Evolutionary conservation across 495 filamentous ascomycete genomes (phyloP), one percentile per base, ranked within the genome.

Genomic region (Lepidopterella palustris): DNA sequence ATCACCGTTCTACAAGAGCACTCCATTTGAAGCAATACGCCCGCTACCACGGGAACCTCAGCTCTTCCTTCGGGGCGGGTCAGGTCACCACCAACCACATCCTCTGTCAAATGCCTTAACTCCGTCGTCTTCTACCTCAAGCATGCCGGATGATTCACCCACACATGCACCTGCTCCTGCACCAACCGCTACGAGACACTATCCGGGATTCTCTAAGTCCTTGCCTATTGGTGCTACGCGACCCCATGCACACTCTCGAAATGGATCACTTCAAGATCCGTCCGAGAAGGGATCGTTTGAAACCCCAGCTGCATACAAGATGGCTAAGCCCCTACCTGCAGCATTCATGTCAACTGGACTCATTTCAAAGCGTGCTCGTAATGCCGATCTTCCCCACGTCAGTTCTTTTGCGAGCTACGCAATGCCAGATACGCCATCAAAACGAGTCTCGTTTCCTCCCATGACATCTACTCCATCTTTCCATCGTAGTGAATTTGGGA

Each of bases 351-450:
- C 93, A 0, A 97, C 93, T 4, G 93, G 93, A 27, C 75, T 98
- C 45, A 87, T 97, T 31, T 96, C 93, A 4, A 97, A 97, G 76
- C 83, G 80, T 68, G 82, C 81, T 58, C 77, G 79, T 40, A 78
- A 83, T 57, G 77, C 77, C 2, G 82, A 85, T 45, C 76, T 82
- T 11, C 74, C 77, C 28, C 76, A 77, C 50, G 73, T 66, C 29
- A 58, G 59, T 25, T 61, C 72, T 20, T 71, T 72, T 28, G 76
- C 71, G 10, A 80, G 77, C 67, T 80, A 79, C 58, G 68, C 63
- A 29, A 89, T 93, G 80, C 93, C 95, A 0, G 93, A 97, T 69
- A 98, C 93, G 15, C 93, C 93, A 6, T 97, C 93, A 74, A 98
- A 97, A 77, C 85, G 89, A 65, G 83, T 70, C 68, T 84, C 54